Conservation (phyloP, 2,329 filamentous ascomycete genomes). For the Podosphaera xanthii region DNA sequence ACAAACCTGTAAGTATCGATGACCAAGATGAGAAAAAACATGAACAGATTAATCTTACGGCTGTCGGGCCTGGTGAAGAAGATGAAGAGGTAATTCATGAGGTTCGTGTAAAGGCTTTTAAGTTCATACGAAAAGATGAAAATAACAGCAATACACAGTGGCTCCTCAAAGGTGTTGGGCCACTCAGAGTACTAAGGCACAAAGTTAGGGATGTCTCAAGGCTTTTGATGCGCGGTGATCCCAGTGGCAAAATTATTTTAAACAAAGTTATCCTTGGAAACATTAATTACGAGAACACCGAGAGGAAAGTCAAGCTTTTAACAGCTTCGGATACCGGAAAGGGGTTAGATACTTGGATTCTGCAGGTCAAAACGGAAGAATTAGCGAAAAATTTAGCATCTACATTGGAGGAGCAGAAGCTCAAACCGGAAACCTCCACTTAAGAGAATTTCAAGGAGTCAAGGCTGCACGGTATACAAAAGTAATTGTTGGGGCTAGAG, state of each 20-base stretch:
- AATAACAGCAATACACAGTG: slow-evolving; percentile 32
- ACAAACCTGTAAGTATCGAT: slow-evolving; percentile 11
- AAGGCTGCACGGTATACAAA: no score
- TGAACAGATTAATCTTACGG: slow-evolving; percentile 47
- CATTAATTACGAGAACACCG: slow-evolving; percentile 36
- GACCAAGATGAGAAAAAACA: slow-evolving; percentile 33
- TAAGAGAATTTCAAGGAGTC: no score
- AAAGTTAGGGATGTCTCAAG: slow-evolving; percentile 43
- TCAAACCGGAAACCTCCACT: background rate
- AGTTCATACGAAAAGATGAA: slow-evolving; percentile 28
- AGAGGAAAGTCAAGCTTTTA: slow-evolving; percentile 36
- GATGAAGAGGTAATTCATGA: slow-evolving; percentile 50
- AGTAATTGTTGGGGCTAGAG: no score
- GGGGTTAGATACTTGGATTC: slow-evolving; percentile 43
- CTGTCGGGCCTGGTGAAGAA: slow-evolving; percentile 44
- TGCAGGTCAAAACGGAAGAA: slow-evolving; percentile 40
- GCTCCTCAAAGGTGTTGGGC: slow-evolving; percentile 47
- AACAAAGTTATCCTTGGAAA: slow-evolving; percentile 42
- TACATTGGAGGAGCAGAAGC: slow-evolving; percentile 10
- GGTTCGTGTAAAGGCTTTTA: slow-evolving; percentile 45
- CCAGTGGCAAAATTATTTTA: slow-evolving; percentile 48
- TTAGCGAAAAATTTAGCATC: slow-evolving; percentile 25
- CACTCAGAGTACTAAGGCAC: slow-evolving; percentile 50
- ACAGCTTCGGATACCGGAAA: slow-evolving; percentile 33
- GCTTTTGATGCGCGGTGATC: slow-evolving; percentile 51